Conservation (phyloP, 179 eudicot species). For the Carnegiea gigantea region DNA sequence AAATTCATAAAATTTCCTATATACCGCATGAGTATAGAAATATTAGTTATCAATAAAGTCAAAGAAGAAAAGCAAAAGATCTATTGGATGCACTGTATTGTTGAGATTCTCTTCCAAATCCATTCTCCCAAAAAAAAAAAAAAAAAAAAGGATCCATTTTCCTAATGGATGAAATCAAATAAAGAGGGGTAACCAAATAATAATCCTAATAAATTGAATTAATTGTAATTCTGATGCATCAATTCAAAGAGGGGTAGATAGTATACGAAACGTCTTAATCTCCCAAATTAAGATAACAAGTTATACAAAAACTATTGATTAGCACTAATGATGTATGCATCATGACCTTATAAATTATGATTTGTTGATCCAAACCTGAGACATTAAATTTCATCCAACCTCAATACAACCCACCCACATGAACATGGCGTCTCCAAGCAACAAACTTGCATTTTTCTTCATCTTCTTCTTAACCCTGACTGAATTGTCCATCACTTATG, state of each 20-base stretch:
- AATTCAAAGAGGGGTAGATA: neutral
- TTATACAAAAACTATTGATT: neutral
- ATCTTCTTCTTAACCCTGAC: neutral
- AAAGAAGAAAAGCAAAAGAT: neutral
- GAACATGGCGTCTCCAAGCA: neutral
- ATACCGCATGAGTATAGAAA: too few relatives aligned
- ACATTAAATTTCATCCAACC: too few relatives aligned
- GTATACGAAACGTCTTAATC: neutral
- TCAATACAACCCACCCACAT: neutral
- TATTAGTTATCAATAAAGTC: too few relatives aligned
- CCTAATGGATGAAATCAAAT: neutral
- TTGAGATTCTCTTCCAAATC: neutral
- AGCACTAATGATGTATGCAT: neutral
- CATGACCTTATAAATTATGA: neutral
- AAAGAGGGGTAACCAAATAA: too few relatives aligned
- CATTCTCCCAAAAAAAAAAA: neutral
- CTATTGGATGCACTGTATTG: neutral
- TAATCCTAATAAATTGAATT: too few relatives aligned
- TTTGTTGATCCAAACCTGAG: neutral
- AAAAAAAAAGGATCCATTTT: neutral
- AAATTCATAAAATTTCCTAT: too few relatives aligned
- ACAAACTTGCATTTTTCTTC: neutral
- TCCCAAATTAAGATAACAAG: neutral
- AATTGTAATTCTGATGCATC: too few relatives aligned
- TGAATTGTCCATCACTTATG: neutral